A percentile compares a stretch with the other conserved stretches of the same genome.
Evolutionary conservation across 441 rosid genomes (phyloP).

Genomic region (Omphalea diandra): DNA sequence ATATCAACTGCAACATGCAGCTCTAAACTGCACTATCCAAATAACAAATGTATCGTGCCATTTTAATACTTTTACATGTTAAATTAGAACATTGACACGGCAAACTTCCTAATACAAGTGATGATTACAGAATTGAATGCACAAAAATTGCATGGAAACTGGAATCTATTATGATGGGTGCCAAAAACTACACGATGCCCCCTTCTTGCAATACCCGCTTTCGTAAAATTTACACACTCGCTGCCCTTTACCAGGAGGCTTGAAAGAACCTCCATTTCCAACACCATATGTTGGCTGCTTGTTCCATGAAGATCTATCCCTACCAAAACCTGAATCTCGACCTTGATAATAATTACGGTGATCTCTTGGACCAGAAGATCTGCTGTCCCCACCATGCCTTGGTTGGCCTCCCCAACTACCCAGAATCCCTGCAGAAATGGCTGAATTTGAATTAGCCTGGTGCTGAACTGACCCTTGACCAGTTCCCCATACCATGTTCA

Average conservation of each 20-base stretch:
- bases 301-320: constrained; percentile 45
- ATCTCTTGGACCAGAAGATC: constrained; percentile 42
- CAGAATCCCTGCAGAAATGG: constrained; percentile 29
- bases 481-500: constrained; percentile 32
- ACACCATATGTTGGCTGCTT: constrained; percentile 45
- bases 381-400: constrained; percentile 41
- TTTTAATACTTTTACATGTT: constrained; percentile 30
- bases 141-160: constrained; percentile 16
- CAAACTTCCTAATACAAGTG: constrained; percentile 30
- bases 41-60: constrained; percentile 19
- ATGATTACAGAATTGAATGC: constrained; percentile 35
- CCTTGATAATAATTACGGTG: constrained; percentile 32
- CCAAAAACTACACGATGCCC: constrained; percentile 78
- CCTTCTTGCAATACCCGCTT: constrained; percentile 79
- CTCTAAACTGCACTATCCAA: constrained; percentile 8
- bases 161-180: constrained; percentile 52
- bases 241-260: constrained; percentile 69
- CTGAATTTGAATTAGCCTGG: constrained; percentile 28
- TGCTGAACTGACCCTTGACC: constrained; percentile 28
- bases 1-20: constrained; percentile 14
- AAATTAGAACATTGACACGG: constrained; percentile 25
- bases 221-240: constrained; percentile 83
- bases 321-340: constrained; percentile 44
- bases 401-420: constrained; percentile 49
- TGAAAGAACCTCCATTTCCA: constrained; percentile 51